phyloP scores from a whole-genome alignment of 2,329 filamentous ascomycete species.

The Aspergillus arachidicola region DNA sequence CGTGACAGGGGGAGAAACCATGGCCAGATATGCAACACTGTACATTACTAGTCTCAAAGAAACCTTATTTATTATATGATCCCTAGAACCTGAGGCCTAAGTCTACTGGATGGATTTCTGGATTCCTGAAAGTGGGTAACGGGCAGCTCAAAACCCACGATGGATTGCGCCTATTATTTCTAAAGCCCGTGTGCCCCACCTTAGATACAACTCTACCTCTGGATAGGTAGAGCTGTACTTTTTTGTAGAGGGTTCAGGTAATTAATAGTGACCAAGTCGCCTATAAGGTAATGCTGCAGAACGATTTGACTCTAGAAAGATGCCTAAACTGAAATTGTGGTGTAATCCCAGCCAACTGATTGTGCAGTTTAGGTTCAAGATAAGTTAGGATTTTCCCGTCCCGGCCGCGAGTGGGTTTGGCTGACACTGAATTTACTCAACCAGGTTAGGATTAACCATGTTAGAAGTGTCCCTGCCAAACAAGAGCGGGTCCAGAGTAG shows the following conservation, averaged over 20 bases:
- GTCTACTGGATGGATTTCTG: neutral
- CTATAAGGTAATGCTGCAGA: neutral
- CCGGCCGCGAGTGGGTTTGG: neutral
- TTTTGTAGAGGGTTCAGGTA: neutral
- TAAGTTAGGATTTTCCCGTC: neutral
- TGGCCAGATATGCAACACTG: too few relatives aligned
- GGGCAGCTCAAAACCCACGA: neutral
- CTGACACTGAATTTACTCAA: neutral
- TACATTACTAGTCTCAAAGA: too few relatives aligned
- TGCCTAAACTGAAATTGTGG: neutral
- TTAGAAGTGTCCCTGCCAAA: neutral
- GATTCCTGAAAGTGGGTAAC: neutral
- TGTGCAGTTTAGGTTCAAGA: neutral
- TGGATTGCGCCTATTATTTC: neutral
- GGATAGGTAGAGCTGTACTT: neutral
- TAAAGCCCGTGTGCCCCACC: neutral
- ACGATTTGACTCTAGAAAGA: rapidly evolving
- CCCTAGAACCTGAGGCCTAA: too few relatives aligned
- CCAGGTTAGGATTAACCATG: neutral
- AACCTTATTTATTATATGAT: too few relatives aligned
- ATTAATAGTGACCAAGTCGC: neutral
- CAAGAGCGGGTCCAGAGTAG: neutral
- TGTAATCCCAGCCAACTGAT: neutral
- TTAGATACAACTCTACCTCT: neutral
- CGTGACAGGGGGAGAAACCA: too few relatives aligned